phyloP scores from a whole-genome alignment of 805 yeast genomes.

The Saccharomycopsis oosterbeekiorum region DNA sequence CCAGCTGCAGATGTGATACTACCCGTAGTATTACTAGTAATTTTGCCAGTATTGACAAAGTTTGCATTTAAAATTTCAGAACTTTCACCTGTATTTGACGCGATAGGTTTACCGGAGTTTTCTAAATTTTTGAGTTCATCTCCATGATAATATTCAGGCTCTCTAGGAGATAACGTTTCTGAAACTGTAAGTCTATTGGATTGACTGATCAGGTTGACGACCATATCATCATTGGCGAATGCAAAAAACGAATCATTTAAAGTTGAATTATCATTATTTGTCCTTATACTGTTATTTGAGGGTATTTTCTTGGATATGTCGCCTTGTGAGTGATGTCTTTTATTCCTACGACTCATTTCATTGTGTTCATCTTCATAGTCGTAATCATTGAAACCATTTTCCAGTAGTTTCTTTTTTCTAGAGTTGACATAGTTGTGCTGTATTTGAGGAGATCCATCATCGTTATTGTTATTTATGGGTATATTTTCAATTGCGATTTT shows the following conservation, averaged over 20 bases:
- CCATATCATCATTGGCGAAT: background rate
- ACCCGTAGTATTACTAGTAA: background rate
- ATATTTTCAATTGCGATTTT: background rate
- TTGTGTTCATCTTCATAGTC: background rate
- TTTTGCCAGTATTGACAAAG: background rate
- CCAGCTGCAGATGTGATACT: background rate
- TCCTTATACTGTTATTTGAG: background rate
- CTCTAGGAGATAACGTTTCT: constrained; percentile 8
- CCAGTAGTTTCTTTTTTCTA: background rate
- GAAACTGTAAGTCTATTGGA: background rate
- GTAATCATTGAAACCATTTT: background rate
- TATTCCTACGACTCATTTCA: background rate
- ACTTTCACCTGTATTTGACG: background rate
- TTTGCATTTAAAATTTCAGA: background rate
- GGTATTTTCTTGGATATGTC: constrained; percentile 7
- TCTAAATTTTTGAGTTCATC: background rate
- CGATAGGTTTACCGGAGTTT: background rate
- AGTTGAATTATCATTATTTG: background rate
- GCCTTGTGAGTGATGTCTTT: background rate
- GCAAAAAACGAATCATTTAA: background rate
- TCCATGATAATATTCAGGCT: background rate
- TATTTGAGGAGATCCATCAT: background rate
- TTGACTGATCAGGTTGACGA: background rate
- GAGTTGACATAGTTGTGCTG: background rate
- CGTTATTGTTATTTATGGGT: background rate